These are phyloP conservation scores for Dryas integrifolia DNA, from an alignment of 331 rosid genomes.

Conservation along the genomic window DNA sequence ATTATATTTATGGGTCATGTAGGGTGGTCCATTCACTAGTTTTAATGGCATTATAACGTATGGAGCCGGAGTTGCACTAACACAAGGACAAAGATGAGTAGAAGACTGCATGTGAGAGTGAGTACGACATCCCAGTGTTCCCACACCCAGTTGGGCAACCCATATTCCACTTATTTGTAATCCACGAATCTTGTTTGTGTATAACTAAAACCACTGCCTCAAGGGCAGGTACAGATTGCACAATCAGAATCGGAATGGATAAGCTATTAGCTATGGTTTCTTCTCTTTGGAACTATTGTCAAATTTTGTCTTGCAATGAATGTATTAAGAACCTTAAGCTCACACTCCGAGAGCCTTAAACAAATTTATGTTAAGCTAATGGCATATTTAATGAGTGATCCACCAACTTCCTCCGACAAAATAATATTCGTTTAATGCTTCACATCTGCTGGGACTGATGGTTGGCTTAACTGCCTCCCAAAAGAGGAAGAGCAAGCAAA, in stretches of 20 bases:
- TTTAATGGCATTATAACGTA: slow-evolving; percentile 29
- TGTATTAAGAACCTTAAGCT: slow-evolving; percentile 31
- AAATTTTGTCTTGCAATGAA: slow-evolving; percentile 29
- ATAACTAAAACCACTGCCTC: slow-evolving; percentile 31
- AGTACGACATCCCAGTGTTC: slow-evolving; percentile 26
- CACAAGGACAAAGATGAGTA: slow-evolving; percentile 34
- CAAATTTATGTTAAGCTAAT: slow-evolving; percentile 21
- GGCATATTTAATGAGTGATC: slow-evolving; percentile 13
- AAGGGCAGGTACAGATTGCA: slow-evolving; percentile 18
- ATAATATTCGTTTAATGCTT: background rate
- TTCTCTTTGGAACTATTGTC: slow-evolving; percentile 5
- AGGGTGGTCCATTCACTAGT: slow-evolving; percentile 48
- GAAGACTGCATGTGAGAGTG: background rate
- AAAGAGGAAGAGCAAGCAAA: background rate
- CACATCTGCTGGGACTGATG: background rate
- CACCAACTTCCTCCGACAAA: slow-evolving; percentile 10
- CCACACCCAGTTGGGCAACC: slow-evolving; percentile 18
- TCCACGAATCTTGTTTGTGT: slow-evolving; percentile 17
- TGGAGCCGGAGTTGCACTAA: slow-evolving; percentile 41
- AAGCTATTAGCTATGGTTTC: slow-evolving; percentile 19
- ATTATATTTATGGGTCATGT: slow-evolving; percentile 21
- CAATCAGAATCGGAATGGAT: slow-evolving; percentile 24
- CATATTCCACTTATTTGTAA: slow-evolving; percentile 37
- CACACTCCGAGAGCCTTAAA: slow-evolving; percentile 3
- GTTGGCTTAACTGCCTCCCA: background rate